Base-by-base conservation (phyloP, 1,284 basidiomycete species). In the Rhodotorula sp. region DNA sequence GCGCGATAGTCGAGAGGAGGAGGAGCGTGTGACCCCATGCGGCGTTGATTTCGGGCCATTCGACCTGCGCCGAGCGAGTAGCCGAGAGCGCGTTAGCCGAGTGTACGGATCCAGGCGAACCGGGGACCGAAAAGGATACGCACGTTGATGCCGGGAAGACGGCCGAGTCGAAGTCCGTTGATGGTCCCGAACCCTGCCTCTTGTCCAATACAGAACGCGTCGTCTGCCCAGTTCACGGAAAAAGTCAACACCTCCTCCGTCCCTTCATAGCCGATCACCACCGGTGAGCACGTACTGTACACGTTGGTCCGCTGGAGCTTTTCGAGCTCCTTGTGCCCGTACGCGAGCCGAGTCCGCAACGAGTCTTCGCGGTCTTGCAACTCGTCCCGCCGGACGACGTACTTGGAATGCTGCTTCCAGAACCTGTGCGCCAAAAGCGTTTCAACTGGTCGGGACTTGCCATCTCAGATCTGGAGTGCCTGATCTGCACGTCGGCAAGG, bases 1-100 rank as follows among this genome's bases (percentile, higher is more conserved):
- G 86, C 5, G 92, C 92, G 63, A 99, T 87, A 7, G 93, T 93
- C 77, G 95, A 91, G 21, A 99, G 84, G 64, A 98, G 85, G 28
- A 99, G 84, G n/a, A 95, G 85, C 0, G 93, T 92, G 79, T 98
- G 91, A 0, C 97, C 97, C 93, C 95, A 97, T 5, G 97, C 97
- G 8, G 97, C 97, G 79, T 99, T 99, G 81, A 99, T 95, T 82
- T 99, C 97, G 8, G 92, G 88, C 95, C 95, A 99, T 79, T 98
- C 95, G 43, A 99, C 93, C 86, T 91, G 77, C 0, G 78, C 69
- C 58, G 21, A 31, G 65, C 70, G 3, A 28, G 38, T 12, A 4
- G 12, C 3, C 21, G 50, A 23, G 50, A 38, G 21, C 21, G 52
- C 7, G 21, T 12, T 15, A 48, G 38, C 2, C 38, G 38, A 12